Conservation (phyloP, 345 rosid species). For the Carallia pectinifolia region DNA sequence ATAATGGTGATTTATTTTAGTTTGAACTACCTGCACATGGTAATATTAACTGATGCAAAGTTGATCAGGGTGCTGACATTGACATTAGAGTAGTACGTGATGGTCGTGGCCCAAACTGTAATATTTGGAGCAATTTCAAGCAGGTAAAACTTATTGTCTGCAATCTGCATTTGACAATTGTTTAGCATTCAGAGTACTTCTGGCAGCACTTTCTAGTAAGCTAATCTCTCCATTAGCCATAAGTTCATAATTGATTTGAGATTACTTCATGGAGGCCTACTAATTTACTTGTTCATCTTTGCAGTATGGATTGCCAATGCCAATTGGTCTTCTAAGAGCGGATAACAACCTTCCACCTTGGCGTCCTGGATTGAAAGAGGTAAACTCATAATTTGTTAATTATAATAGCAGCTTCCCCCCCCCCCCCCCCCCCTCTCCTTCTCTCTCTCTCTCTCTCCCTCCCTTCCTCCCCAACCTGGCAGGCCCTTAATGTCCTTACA, state of each 20-base stretch:
- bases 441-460: too few relatives aligned
- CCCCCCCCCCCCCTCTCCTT: too few relatives aligned
- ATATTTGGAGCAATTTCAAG: constrained; percentile 98
- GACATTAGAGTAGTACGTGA: constrained; percentile 94
- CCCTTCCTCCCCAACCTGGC: too few relatives aligned
- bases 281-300: constrained; percentile 18
- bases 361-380: constrained; percentile 88
- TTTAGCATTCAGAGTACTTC: background rate
- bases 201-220: background rate
- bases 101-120: constrained; percentile 96
- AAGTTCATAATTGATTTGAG: background rate
- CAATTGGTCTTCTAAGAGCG: constrained; percentile 75
- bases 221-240: too few relatives aligned
- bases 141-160: constrained; percentile 48
- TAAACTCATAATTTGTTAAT: constrained; percentile 17
- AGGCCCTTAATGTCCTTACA: too few relatives aligned
- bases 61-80: constrained; percentile 87
- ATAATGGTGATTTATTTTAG: background rate
- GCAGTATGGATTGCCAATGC: constrained; percentile 89
- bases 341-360: constrained; percentile 97
- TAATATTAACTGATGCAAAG: constrained; percentile 18
- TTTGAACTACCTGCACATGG: constrained; percentile 4
- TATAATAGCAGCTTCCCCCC: too few relatives aligned
- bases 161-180: too few relatives aligned
- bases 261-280: constrained; percentile 8